A percentile compares a stretch with the other conserved stretches of the same genome.
Evolutionary conservation across 179 eudicot species (phyloP).

Genomic region (Sideroxylon spinosum): DNA sequence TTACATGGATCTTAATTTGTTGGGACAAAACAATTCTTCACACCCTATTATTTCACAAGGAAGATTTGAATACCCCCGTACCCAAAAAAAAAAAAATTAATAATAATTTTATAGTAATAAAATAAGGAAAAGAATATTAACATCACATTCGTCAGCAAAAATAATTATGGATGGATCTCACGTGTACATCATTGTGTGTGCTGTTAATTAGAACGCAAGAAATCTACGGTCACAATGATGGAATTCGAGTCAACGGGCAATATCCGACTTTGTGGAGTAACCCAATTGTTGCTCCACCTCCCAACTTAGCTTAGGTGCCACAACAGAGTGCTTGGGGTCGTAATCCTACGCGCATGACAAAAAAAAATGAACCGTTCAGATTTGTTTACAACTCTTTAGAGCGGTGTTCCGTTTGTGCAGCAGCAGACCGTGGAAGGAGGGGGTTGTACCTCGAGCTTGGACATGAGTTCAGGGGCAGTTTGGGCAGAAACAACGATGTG

Average conservation of each 20-base stretch:
- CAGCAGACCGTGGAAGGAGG: too few species aligned
- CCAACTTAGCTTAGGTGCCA: conserved; percentile 45
- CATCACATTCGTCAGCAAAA: not conserved
- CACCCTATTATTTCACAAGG: not conserved
- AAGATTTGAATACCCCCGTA: not conserved
- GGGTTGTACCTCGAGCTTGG: conserved; percentile 41
- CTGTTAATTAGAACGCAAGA: conserved; percentile 6
- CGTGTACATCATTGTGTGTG: not conserved
- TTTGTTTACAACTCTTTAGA: too few species aligned
- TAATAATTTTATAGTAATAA: too few species aligned
- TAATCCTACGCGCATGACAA: conserved; percentile 33
- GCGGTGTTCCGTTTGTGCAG: too few species aligned
- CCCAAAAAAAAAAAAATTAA: too few species aligned
- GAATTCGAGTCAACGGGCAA: conserved; percentile 35
- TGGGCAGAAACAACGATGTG: conserved; percentile 52
- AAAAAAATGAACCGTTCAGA: too few species aligned
- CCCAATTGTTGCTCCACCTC: conserved; percentile 62
- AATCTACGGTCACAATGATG: conserved; percentile 11
- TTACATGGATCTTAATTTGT: not conserved
- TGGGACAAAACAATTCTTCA: not conserved
- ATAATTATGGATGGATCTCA: conserved; percentile 8
- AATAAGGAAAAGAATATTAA: not conserved
- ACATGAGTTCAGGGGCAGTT: conserved; percentile 42
- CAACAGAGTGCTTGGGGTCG: conserved; percentile 38
- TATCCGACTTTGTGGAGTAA: conserved; percentile 32